Evolutionary conservation across 2,329 filamentous ascomycete species (phyloP).

Genomic region (Thelonectria rubi): DNA sequence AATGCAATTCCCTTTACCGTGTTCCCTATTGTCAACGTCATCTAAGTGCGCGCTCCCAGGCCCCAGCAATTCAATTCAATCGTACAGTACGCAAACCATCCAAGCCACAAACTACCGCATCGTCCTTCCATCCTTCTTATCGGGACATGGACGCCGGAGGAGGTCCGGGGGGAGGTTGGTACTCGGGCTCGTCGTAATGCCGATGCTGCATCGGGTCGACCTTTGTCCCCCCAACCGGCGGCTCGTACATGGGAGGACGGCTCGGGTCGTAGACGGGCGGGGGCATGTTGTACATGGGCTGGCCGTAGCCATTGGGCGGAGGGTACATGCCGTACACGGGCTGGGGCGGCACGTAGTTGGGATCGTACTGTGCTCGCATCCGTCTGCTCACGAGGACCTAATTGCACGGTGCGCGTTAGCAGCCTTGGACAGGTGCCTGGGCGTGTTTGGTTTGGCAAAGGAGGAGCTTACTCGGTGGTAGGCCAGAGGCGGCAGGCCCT

Average conservation of each 20-base stretch:
- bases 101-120: neutral
- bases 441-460: no score
- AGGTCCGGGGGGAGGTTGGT: slow-evolving; percentile 59
- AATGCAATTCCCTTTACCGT: slow-evolving; percentile 7
- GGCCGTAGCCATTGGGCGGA: slow-evolving; percentile 42
- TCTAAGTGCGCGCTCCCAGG: slow-evolving; percentile 7
- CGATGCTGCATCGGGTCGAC: slow-evolving; percentile 59
- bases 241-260: slow-evolving; percentile 65
- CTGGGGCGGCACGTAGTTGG: slow-evolving; percentile 57
- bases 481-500: slow-evolving; percentile 69
- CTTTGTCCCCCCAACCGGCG: slow-evolving; percentile 61
- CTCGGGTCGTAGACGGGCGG: slow-evolving; percentile 68
- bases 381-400: slow-evolving; percentile 63
- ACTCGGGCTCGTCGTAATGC: slow-evolving; percentile 34
- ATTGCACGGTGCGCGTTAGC: slow-evolving; percentile 1
- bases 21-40: slow-evolving; percentile 15
- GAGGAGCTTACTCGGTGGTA: slow-evolving; percentile 71
- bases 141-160: slow-evolving; percentile 42
- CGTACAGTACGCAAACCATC: neutral
- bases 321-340: slow-evolving; percentile 49
- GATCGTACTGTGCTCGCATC: slow-evolving; percentile 58
- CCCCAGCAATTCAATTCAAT: slow-evolving; percentile 4
- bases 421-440: no score
- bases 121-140: neutral
- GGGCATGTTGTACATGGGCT: slow-evolving; percentile 50